Base-by-base conservation (phyloP, 768 basidiomycete species). In the Ramaria rubella region DNA sequence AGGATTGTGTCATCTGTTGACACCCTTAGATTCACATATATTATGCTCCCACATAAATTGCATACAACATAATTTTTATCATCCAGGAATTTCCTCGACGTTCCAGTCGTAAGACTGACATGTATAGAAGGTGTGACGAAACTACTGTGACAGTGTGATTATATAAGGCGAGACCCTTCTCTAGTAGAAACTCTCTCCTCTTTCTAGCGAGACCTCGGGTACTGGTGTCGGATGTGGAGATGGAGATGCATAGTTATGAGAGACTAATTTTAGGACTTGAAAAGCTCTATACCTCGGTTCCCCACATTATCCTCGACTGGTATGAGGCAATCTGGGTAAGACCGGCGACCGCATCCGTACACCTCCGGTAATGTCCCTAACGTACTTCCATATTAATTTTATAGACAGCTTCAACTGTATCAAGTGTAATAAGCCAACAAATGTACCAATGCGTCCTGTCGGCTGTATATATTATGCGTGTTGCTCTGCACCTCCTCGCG, bases 1-100 rank as follows among this genome's bases (percentile, higher is more conserved):
- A 96, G 67, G 94, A 96, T 66, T 96, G 94, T 75, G 65, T 82
- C 26, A 64, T 83, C 42, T 67, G 66, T 59, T 77, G 58, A 65
- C 11, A 56, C 11, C 40, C n/a, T n/a, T n/a, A n/a, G n/a, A n/a
- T n/a, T n/a, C n/a, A n/a, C n/a, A n/a, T n/a, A n/a, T n/a, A n/a
- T n/a, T n/a, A n/a, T n/a, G n/a, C n/a, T n/a, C n/a, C n/a, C n/a
- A n/a, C n/a, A n/a, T n/a, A n/a, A n/a, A n/a, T n/a, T n/a, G n/a
- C n/a, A n/a, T n/a, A n/a, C n/a, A n/a, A n/a, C n/a, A n/a, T n/a
- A n/a, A n/a, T n/a, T n/a, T n/a, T n/a, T n/a, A n/a, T n/a, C n/a
- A n/a, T n/a, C n/a, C n/a, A n/a, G n/a, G n/a, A n/a, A n/a, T n/a
- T n/a, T n/a, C n/a, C n/a, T n/a, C n/a, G n/a, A n/a, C n/a, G n/a